phyloP scores from a whole-genome alignment of 2,329 filamentous ascomycete genomes.

The Gremmenia infestans region DNA sequence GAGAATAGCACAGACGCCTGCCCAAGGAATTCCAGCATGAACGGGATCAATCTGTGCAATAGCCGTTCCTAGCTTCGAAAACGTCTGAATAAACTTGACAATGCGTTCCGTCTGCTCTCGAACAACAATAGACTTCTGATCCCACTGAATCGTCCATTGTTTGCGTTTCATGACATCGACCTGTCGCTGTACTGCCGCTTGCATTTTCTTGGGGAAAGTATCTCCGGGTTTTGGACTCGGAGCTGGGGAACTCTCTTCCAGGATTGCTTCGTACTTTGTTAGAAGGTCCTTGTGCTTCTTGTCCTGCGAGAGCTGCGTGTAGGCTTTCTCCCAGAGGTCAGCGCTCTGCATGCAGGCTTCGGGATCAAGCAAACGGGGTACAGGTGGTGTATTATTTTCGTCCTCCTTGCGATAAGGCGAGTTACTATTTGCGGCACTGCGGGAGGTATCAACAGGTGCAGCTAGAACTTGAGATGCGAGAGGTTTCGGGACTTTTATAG shows the following conservation, averaged over 20 bases:
- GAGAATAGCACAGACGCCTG: conserved; percentile 6
- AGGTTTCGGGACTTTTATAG: neutral
- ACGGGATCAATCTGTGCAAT: conserved; percentile 12
- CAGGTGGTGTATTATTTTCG: neutral
- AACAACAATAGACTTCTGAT: conserved; percentile 8
- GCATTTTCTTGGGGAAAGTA: conserved; percentile 3
- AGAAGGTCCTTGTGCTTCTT: conserved; percentile 3
- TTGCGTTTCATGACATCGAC: conserved; percentile 12
- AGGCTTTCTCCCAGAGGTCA: conserved; percentile 6
- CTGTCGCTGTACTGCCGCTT: conserved; percentile 4
- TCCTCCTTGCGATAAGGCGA: neutral
- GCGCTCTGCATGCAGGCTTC: conserved; percentile 3
- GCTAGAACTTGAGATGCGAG: neutral
- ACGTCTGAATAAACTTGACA: conserved; percentile 11
- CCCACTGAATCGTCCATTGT: conserved; percentile 13
- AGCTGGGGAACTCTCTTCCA: neutral
- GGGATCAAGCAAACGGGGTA: conserved; percentile 2
- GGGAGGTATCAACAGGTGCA: neutral
- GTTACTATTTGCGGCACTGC: neutral
- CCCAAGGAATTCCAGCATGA: conserved; percentile 12
- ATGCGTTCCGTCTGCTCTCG: conserved; percentile 12
- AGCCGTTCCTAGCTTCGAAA: conserved; percentile 2
- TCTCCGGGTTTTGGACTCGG: too few relatives aligned
- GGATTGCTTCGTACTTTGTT: conserved; percentile 3
- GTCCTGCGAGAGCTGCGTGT: neutral